These are phyloP conservation scores for Ogataea polymorpha DNA, from an alignment of 805 yeast genomes.

Conservation along the genomic window DNA sequence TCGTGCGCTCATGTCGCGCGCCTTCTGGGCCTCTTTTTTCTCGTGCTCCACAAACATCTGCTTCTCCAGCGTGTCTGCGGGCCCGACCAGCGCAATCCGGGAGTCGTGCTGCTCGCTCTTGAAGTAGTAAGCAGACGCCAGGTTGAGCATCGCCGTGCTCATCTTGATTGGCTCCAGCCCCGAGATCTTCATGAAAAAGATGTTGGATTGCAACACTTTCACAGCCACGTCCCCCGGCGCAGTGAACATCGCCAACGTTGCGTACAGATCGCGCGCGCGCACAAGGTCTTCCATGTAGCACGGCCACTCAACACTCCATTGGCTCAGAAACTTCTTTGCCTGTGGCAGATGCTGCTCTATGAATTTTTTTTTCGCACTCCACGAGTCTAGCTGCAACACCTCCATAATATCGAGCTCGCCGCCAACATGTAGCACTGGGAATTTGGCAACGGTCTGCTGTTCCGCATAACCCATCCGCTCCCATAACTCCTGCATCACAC, in stretches of 20 bases:
- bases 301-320: constrained; percentile 50
- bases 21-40: constrained; percentile 7
- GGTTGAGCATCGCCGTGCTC: constrained; percentile 25
- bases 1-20: constrained; percentile 18
- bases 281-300: constrained; percentile 77
- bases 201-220: constrained; percentile 27
- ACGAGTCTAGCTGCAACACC: constrained; percentile 17
- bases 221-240: constrained; percentile 21
- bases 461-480: constrained; percentile 30
- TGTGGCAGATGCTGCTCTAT: constrained; percentile 21
- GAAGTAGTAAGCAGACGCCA: constrained; percentile 29
- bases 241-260: constrained; percentile 64
- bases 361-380: constrained; percentile 17
- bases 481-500: constrained; percentile 22
- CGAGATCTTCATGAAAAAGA: constrained; percentile 26
- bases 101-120: constrained; percentile 19
- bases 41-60: constrained; percentile 13
- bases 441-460: constrained; percentile 13
- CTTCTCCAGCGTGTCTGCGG: constrained; percentile 2
- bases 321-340: constrained; percentile 20
- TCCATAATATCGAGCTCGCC: constrained; percentile 17
- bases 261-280: constrained; percentile 70
- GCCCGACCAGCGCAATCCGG: constrained; percentile 2
- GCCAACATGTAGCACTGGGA: constrained; percentile 18
- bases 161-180: constrained; percentile 15